A percentile compares a stretch with the other conserved stretches of the same genome.
These are phyloP conservation scores for Suhomyces xylopsoci DNA, from an alignment of 805 yeast genomes.

Conservation along the genomic window DNA sequence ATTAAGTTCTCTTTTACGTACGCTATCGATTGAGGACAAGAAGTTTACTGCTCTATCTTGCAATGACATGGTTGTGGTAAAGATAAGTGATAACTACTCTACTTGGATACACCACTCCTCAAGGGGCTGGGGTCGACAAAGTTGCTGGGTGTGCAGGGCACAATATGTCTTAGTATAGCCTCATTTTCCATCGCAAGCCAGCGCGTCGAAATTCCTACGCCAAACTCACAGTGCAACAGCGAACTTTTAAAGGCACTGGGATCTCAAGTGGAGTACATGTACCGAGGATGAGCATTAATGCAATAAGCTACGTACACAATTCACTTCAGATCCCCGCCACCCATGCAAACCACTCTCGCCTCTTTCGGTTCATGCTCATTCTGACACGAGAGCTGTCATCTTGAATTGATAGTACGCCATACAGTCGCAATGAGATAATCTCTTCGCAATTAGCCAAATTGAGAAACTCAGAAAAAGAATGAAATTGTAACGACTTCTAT, in stretches of 20 bases:
- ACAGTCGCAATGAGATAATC: not conserved
- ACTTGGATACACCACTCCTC: not conserved
- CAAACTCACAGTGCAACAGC: not conserved
- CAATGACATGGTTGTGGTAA: slow-evolving; percentile 29
- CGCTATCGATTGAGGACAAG: slow-evolving; percentile 46
- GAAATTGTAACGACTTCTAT: not conserved
- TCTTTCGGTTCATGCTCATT: not conserved
- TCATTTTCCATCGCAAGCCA: not conserved
- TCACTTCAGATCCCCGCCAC: not conserved
- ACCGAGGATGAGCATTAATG: not conserved
- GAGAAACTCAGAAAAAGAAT: not conserved
- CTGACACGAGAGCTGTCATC: not conserved
- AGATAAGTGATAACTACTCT: not conserved
- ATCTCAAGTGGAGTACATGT: not conserved
- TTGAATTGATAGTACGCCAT: not conserved
- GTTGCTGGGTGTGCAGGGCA: slow-evolving; percentile 4
- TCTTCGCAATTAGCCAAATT: not conserved
- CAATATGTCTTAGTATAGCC: not conserved
- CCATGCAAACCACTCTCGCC: not conserved
- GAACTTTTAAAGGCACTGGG: not conserved
- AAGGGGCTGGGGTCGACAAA: slow-evolving; percentile 2
- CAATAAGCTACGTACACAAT: too few species aligned
- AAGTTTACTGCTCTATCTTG: slow-evolving; percentile 45
- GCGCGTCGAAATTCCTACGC: not conserved
- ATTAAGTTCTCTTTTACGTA: slow-evolving; percentile 26